These are phyloP conservation scores for Fusarium sp. DNA, from an alignment of 2,329 filamentous ascomycete species.

Conservation along the genomic window DNA sequence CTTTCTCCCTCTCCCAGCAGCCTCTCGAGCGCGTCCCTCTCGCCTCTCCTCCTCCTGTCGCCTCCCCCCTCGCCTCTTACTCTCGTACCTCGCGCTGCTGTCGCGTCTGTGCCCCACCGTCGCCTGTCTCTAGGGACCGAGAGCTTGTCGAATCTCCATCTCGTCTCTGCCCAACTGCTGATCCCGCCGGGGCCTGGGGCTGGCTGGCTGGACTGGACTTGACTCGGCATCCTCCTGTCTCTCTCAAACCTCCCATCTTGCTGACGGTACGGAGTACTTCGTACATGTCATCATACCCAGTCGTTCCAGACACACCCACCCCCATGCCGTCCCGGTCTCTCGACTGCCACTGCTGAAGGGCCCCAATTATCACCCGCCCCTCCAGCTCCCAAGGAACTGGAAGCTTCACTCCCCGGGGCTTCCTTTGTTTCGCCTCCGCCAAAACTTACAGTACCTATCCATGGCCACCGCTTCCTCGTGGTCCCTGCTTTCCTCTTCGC, in stretches of 20 bases:
- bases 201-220: slow-evolving; percentile 32
- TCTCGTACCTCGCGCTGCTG: slow-evolving; percentile 31
- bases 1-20: slow-evolving; percentile 27
- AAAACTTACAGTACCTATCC: slow-evolving; percentile 38
- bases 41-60: slow-evolving; percentile 1
- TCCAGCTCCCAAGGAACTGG: slow-evolving; percentile 43
- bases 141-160: slow-evolving; percentile 42
- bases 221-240: slow-evolving; percentile 33
- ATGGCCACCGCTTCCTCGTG: slow-evolving; percentile 51
- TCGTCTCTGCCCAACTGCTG: slow-evolving; percentile 46
- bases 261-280: slow-evolving; percentile 37
- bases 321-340: slow-evolving; percentile 44
- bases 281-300: slow-evolving; percentile 45
- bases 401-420: slow-evolving; percentile 44
- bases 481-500: slow-evolving; percentile 50
- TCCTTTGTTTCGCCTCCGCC: slow-evolving; percentile 43
- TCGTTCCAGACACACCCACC: slow-evolving; percentile 45
- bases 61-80: slow-evolving; percentile 22
- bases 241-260: slow-evolving; percentile 36
- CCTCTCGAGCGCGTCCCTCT: slow-evolving; percentile 30
- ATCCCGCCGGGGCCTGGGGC: slow-evolving; percentile 42
- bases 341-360: slow-evolving; percentile 43
- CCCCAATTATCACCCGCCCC: slow-evolving; percentile 45
- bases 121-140: slow-evolving; percentile 37
- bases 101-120: slow-evolving; percentile 42